phyloP scores from a whole-genome alignment of 495 filamentous ascomycete species.

The Rhizodiscina lignyota region DNA sequence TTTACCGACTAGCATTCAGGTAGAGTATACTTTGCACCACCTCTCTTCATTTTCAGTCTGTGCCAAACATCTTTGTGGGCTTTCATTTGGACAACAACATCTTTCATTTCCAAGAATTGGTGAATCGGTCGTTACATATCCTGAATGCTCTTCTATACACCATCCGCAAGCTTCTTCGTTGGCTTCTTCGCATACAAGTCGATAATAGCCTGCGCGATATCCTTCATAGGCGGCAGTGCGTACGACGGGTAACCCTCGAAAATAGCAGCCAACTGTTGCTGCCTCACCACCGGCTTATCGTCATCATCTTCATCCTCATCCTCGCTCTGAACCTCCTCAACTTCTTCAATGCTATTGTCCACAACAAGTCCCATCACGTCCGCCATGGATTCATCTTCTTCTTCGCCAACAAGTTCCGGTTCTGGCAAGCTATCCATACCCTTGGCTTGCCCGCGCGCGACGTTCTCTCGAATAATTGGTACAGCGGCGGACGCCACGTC shows the following conservation, averaged over 20 bases:
- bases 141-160: too few relatives aligned
- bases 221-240: constrained; percentile 58
- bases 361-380: too few relatives aligned
- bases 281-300: constrained; percentile 36
- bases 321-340: constrained; percentile 18
- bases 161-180: too few relatives aligned
- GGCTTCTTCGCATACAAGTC: constrained; percentile 36
- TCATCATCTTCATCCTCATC: constrained; percentile 20
- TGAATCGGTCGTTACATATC: too few relatives aligned
- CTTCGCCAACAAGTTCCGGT: neutral
- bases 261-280: constrained; percentile 50
- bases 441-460: neutral
- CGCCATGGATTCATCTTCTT: constrained; percentile 6
- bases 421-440: neutral
- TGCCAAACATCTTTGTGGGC: too few relatives aligned
- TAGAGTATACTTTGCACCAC: too few relatives aligned
- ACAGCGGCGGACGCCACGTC: neutral
- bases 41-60: too few relatives aligned
- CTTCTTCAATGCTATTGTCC: constrained; percentile 15
- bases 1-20: too few relatives aligned
- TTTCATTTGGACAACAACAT: too few relatives aligned
- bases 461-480: neutral
- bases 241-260: constrained; percentile 61
- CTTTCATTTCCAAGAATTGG: too few relatives aligned
- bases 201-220: constrained; percentile 63